Base-by-base conservation (phyloP, 2,329 filamentous ascomycete genomes). In the Xylariaceae sp. region DNA sequence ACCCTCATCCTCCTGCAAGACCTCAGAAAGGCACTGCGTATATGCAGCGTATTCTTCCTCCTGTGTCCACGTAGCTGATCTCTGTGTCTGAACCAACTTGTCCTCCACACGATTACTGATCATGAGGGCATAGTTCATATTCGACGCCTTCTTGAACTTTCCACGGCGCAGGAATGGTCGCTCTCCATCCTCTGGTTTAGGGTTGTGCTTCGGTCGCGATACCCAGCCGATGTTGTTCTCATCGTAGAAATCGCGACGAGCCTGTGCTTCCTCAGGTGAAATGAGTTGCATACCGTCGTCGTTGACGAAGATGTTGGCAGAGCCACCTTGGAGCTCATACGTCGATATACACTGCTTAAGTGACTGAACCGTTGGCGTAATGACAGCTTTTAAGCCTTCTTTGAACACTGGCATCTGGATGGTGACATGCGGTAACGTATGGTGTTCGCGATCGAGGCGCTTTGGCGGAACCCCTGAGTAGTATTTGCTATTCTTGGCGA, bases 41-140 rank as follows among this genome's bases (percentile, higher is more conserved):
- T 91, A 91, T 1, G 85, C 86, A 60, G 79, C 75, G 5, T 82
- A 82, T 72, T 90, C 88, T 60, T 90, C 84, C 51, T 82, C 79
- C 69, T 89, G 86, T 39, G 80, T 85, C 88, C 88, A 91, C 56
- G 81, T 76, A 3, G 77, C 74, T 9, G 78, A 75, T 55, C 88
- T 84, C 58, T 84, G 74, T 66, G 87, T 76, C 39, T 74, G 71
- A 17, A 75, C 72, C 2, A 91, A 78, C 74, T 85, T 88, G 53
- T 90, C 88, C 71, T 91, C 88, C 39, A 90, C 85, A 65, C 82
- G 83, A 74, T 82, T 85, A 35, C 84, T 87, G 61, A 88, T 79
- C 79, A 87, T 86, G 62, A 88, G 76, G 30, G 80, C 85, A 66
- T 82, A 88, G 75, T 88, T 88, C 86, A 88, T 88, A 77, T 88